phyloP scores from a whole-genome alignment of 75 land plant species.

The Cupressus sempervirens region DNA sequence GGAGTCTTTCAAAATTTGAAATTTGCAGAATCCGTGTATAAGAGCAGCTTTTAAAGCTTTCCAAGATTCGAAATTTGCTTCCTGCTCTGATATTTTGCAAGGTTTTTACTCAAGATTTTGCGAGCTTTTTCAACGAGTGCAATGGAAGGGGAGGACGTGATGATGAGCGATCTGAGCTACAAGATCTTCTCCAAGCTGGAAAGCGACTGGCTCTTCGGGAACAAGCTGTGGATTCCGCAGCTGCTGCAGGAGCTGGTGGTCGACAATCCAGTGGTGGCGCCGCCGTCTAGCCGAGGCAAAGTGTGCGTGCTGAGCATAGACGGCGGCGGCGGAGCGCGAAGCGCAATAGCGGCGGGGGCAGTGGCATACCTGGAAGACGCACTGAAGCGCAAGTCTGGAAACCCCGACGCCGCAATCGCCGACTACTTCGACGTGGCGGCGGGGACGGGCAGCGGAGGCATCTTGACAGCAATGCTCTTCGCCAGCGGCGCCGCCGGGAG shows the following conservation, averaged over 20 bases:
- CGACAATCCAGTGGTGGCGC: neutral
- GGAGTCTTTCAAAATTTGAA: too few relatives aligned
- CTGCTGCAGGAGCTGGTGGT: neutral
- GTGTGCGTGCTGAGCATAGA: slow-evolving; percentile 77
- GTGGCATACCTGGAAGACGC: slow-evolving; percentile 60
- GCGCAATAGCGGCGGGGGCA: slow-evolving; percentile 56
- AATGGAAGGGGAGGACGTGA: slow-evolving; percentile 24
- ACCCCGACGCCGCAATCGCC: slow-evolving; percentile 58
- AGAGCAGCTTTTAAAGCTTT: too few relatives aligned
- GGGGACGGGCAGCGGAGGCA: slow-evolving; percentile 82
- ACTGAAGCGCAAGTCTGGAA: slow-evolving; percentile 45
- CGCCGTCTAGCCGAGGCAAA: slow-evolving; percentile 12
- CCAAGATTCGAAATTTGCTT: too few relatives aligned
- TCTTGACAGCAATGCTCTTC: slow-evolving; percentile 64
- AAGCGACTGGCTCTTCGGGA: slow-evolving; percentile 42
- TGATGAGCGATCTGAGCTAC: slow-evolving; percentile 25
- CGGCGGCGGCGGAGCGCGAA: slow-evolving; percentile 72
- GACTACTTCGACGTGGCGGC: slow-evolving; percentile 85
- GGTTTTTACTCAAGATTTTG: neutral
- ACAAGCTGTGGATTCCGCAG: slow-evolving; percentile 19
- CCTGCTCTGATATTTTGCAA: too few relatives aligned
- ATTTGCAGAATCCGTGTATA: too few relatives aligned
- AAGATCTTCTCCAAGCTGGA: slow-evolving; percentile 63
- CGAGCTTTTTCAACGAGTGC: neutral
- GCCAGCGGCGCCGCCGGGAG: slow-evolving; percentile 35